Evolutionary conservation across 23 red algal species (phyloP), one percentile per base, ranked within the genome.

Genomic region (Gracilaria gracilis): DNA sequence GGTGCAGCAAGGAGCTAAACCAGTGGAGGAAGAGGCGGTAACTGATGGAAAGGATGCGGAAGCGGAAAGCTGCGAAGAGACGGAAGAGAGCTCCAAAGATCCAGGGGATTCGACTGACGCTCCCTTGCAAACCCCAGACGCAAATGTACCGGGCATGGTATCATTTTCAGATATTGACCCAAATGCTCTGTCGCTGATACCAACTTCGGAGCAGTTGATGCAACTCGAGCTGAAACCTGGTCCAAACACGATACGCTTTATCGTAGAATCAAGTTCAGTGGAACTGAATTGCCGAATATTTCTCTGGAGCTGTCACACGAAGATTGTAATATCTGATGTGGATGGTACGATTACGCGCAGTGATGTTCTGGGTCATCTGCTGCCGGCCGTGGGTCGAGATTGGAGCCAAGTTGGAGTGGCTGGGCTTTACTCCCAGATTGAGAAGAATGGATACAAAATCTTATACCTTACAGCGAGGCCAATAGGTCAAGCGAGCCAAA

Each of bases 261-360:
- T 86, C 20, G 97, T 99, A 23, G 84, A 94, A 80, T 80, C 93
- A 29, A 88, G 80, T 73, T 54, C 86, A 2, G 89, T 84, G 34
- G 89, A 92, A 61, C 65, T 92, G 19, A 72, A 85, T 25, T 90
- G 93, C 51, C 59, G 88, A 33, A 93, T 99, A n/a, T 99, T 96
- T 83, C 81, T 99, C 0, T 99, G 97, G 97, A 79, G 79, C 20
- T 79, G 78, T 29, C 90, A 99, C 47, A 82, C 77, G 35, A 94
- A 91, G 40, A 93, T 99, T 32, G 84, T 93, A 9, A 90, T 99
- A 50, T 93, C 87, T 49, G 97, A 99, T 72, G 93, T 99, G 33
- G 97, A 99, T 88, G 97, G 97, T 23, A 99, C 97, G 9, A 99
- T 99, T 49, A 99, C 97, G 1, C 86, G 95, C 8, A 94, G 88